Base-by-base conservation (phyloP, 1,139 yeast genomes). In the Yamadazyma pseudoaaseri region DNA sequence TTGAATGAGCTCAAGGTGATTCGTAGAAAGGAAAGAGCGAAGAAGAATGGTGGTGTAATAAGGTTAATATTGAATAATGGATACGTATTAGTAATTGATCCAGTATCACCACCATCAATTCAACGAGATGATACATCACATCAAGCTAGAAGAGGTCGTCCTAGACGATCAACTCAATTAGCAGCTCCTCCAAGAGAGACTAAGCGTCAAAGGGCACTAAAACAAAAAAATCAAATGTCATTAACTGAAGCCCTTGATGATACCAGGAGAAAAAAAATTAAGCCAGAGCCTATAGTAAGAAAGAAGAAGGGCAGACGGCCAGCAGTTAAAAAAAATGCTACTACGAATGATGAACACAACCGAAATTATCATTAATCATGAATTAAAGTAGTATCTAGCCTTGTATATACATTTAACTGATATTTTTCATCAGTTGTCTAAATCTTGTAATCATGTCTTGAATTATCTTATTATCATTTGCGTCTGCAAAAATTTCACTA, bases 21-120 rank as follows among this genome's bases (percentile, higher is more conserved):
- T 25, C 42, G 70, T 27, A 36, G 39, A 30, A 33, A 35, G 11
- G 56, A 57, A 41, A 37, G 58, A 31, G 27, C 47, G 4, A 32
- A 34, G 18, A 43, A 39, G 16, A 42, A 44, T 27, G 66, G 65
- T 0, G 60, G 62, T 0, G 36, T 44, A 3, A 51, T 64, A 6
- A 59, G 46, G 27, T 43, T 65, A 11, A 45, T 45, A 20, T 47
- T 65, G 24, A 47, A 51, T 30, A 61, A 62, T 36, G 65, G 67
- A 1, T 56, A 45, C 32, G 49, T 47, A 16, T 40, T 65, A 22
- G 38, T 59, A 1, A 58, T 62, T 8, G 64, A 61, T 37, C 67
- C 67, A 1, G 36, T 56, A n/a, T 39, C 43, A 1, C 52, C 62
- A 5, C 70, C 70, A 1, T 7, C 7, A 13, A 14, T 25, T 6